phyloP scores from a whole-genome alignment of 345 rosid species.

The Salix purpurea region DNA sequence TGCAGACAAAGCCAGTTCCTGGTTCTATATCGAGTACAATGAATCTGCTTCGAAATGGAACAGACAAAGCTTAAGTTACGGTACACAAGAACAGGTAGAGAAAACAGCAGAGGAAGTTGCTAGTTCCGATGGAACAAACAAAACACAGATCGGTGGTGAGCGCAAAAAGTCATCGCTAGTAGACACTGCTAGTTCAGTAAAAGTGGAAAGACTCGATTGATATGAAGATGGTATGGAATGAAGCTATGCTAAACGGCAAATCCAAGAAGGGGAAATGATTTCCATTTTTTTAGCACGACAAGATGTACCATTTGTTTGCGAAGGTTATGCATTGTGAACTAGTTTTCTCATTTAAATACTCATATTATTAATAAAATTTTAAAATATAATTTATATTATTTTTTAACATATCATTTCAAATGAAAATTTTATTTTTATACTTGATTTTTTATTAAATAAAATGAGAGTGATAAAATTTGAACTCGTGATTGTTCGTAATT shows the following conservation, averaged over 20 bases:
- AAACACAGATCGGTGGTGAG: conserved; percentile 28
- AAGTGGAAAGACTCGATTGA: neutral
- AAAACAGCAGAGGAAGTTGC: conserved; percentile 43
- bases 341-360: too few relatives aligned
- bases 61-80: conserved; percentile 16
- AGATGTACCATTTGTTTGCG: neutral
- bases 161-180: conserved; percentile 1
- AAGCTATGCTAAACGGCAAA: conserved; percentile 9
- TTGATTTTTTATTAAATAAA: too few relatives aligned
- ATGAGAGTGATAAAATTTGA: accelerated
- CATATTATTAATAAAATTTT: too few relatives aligned
- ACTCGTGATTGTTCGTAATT: accelerated
- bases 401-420: too few relatives aligned
- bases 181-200: conserved; percentile 5
- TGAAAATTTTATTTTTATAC: too few relatives aligned
- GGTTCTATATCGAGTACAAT: conserved; percentile 23
- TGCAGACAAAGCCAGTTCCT: conserved; percentile 14
- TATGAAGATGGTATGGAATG: conserved; percentile 11
- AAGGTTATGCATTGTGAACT: too few relatives aligned
- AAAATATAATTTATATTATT: too few relatives aligned
- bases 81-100: conserved; percentile 4
- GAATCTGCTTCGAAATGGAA: conserved; percentile 25
- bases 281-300: conserved; percentile 28
- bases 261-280: conserved; percentile 28
- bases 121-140: conserved; percentile 40